Percentiles rank a stretch among this genome's conserved stretches.
phyloP scores from a whole-genome alignment of 1,284 basidiomycete species.

The Marasmius tenuissimus region DNA sequence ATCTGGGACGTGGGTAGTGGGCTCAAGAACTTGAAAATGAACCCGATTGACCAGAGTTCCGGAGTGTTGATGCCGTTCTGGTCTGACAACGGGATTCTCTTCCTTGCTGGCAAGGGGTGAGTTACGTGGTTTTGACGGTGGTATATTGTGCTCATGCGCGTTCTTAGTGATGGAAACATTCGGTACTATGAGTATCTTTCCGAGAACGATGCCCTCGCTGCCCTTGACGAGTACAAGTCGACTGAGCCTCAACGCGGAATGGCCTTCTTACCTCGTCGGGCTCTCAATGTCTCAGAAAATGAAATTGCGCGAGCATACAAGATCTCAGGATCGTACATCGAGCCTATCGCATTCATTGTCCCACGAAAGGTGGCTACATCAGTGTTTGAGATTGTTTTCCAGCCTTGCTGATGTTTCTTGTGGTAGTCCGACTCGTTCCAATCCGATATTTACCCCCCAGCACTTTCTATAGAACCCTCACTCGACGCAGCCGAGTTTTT shows the following conservation, averaged over 20 bases:
- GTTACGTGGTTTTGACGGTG: constrained; percentile 12
- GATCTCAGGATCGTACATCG: constrained; percentile 72
- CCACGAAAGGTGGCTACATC: constrained; percentile 70
- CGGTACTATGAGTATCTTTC: constrained; percentile 95
- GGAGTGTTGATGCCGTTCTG: constrained; percentile 98
- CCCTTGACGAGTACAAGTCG: constrained; percentile 87
- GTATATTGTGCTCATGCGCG: too few relatives aligned
- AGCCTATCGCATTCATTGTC: constrained; percentile 92
- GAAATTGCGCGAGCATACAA: constrained; percentile 98
- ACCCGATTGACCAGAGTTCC: constrained; percentile 82
- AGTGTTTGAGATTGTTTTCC: constrained; percentile 12
- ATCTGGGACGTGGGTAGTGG: constrained; percentile 80
- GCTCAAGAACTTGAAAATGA: constrained; percentile 73
- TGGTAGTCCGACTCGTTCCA: constrained; percentile 82
- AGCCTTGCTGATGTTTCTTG: constrained; percentile 1
- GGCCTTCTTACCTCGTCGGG: constrained; percentile 91
- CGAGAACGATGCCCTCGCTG: constrained; percentile 66
- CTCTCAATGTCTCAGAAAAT: constrained; percentile 86
- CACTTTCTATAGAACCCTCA: constrained; percentile 79
- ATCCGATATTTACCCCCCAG: constrained; percentile 93
- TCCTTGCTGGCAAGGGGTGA: constrained; percentile 85
- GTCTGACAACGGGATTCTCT: constrained; percentile 91
- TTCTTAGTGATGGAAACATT: constrained; percentile 84
- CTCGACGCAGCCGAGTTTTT: constrained; percentile 88
- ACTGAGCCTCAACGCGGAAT: constrained; percentile 93